Percentiles rank a stretch among this genome's conserved stretches.
phyloP scores from a whole-genome alignment of 805 yeast genomes.

The Starmerella floricola region DNA sequence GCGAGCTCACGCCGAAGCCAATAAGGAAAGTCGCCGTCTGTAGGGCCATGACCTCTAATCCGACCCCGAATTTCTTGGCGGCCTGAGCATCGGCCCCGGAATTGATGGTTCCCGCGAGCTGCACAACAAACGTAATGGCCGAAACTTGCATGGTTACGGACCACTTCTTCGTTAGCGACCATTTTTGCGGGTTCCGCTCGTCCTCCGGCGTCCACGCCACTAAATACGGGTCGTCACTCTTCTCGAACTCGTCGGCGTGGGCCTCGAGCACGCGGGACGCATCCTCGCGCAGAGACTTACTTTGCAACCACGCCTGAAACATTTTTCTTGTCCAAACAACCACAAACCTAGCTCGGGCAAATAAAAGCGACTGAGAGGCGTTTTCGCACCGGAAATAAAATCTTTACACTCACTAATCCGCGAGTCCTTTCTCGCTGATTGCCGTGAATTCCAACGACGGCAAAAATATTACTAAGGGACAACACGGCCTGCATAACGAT shows the following conservation, averaged over 20 bases:
- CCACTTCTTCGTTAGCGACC: slow-evolving; percentile 11
- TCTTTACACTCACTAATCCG: no score
- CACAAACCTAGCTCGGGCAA: no score
- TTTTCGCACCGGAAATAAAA: no score
- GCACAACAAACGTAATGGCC: slow-evolving; percentile 7
- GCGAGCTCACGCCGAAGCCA: slow-evolving; percentile 52
- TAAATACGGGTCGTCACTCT: not conserved
- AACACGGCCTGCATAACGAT: no score
- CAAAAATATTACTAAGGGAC: no score
- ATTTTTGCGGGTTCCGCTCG: slow-evolving; percentile 9
- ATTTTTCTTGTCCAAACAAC: no score
- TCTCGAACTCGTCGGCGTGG: not conserved
- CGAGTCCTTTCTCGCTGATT: no score
- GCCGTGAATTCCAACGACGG: no score
- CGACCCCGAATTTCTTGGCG: slow-evolving; percentile 29
- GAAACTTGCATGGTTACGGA: slow-evolving; percentile 4
- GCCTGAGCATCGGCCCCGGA: slow-evolving; percentile 36
- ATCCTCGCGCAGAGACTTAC: not conserved
- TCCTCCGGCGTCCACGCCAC: slow-evolving; percentile 10
- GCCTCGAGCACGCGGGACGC: not conserved
- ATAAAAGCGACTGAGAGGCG: no score
- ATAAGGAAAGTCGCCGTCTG: slow-evolving; percentile 41
- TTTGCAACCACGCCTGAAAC: slow-evolving; percentile 5
- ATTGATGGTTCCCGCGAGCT: slow-evolving; percentile 34
- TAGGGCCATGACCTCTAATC: slow-evolving; percentile 35